Evolutionary conservation across 164 flowering plant species (phyloP).

Genomic region (Protea cynaroides): DNA sequence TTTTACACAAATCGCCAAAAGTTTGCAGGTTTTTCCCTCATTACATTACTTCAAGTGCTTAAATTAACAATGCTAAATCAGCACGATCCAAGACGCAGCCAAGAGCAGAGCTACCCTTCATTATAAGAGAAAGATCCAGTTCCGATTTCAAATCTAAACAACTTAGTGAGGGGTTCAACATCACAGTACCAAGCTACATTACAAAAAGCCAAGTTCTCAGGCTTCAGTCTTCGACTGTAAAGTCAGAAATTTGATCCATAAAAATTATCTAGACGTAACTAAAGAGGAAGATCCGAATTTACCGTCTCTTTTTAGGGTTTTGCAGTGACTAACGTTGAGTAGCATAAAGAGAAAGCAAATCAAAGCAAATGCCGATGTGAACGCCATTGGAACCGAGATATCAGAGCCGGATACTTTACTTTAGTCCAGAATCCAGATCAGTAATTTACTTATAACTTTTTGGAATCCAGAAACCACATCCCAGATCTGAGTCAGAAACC

Average conservation of each 20-base stretch:
- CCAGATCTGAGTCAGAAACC: background rate
- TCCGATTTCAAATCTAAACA: too few relatives aligned
- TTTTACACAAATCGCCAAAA: too few relatives aligned
- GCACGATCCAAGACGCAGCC: too few relatives aligned
- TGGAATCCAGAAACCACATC: background rate
- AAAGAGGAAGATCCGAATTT: conserved; percentile 5
- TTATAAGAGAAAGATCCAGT: too few relatives aligned
- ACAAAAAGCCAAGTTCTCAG: background rate
- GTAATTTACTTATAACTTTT: background rate
- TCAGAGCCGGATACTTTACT: background rate
- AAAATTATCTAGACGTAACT: background rate
- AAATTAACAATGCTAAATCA: too few relatives aligned
- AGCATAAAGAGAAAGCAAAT: conserved; percentile 26
- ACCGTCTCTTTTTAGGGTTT: conserved; percentile 86
- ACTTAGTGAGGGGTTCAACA: too few relatives aligned
- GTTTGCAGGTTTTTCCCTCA: too few relatives aligned
- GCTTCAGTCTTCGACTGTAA: background rate
- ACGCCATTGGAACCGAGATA: conserved; percentile 6
- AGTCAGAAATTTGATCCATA: background rate
- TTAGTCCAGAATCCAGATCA: background rate
- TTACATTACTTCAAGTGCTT: too few relatives aligned
- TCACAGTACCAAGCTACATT: too few relatives aligned
- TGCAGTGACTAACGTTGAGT: conserved; percentile 33
- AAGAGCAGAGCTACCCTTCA: too few relatives aligned
- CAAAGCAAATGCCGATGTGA: conserved; percentile 13